Percentiles rank a stretch among this genome's conserved stretches.
phyloP scores from a whole-genome alignment of 2,329 filamentous ascomycete genomes.

The Diaporthe sp. region DNA sequence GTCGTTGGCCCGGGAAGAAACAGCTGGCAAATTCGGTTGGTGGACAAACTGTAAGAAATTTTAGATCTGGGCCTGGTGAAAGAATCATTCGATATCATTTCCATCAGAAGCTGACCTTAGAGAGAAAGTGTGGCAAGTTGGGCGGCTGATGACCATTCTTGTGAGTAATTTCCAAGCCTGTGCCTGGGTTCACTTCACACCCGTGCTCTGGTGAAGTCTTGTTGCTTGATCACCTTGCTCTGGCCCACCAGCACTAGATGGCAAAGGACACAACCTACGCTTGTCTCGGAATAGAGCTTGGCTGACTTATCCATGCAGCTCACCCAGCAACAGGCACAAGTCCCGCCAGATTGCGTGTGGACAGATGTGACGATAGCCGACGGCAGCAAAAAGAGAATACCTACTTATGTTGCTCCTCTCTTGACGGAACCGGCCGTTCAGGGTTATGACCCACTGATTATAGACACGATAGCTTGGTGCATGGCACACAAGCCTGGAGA shows the following conservation, averaged over 20 bases:
- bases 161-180: background rate
- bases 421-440: background rate
- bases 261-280: background rate
- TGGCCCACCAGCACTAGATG: background rate
- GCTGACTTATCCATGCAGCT: background rate
- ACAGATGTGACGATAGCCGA: background rate
- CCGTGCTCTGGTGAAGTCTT: background rate
- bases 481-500: conserved; percentile 13
- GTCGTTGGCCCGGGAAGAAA: background rate
- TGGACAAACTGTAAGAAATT: conserved; percentile 9
- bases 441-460: background rate
- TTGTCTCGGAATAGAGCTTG: background rate
- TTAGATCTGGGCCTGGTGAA: background rate
- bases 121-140: conserved; percentile 4
- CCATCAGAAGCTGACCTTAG: background rate
- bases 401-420: conserved; percentile 9
- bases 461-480: conserved; percentile 8
- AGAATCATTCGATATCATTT: background rate
- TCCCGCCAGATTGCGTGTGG: conserved; percentile 10
- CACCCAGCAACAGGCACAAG: conserved; percentile 3
- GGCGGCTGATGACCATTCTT: conserved; percentile 2
- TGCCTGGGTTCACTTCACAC: background rate
- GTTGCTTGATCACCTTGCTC: background rate
- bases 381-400: background rate
- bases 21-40: conserved; percentile 13